These are phyloP conservation scores for Cladosporium cucumerinum DNA, from an alignment of 2,329 filamentous ascomycete genomes.

Conservation along the genomic window DNA sequence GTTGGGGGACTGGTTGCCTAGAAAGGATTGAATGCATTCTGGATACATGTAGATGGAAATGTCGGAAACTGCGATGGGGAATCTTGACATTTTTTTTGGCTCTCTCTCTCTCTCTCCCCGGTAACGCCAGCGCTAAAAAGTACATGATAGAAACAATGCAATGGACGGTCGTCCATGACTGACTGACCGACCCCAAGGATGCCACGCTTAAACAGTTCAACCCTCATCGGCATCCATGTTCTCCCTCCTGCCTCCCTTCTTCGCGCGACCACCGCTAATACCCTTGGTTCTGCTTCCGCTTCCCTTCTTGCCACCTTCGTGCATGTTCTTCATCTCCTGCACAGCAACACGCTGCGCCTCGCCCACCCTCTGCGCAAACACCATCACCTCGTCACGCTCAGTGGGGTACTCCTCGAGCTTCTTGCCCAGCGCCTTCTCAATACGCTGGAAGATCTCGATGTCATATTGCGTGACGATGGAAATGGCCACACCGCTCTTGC, in stretches of 20 bases:
- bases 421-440: constrained; percentile 77
- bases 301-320: constrained; percentile 61
- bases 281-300: constrained; percentile 44
- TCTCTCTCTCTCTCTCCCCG: too few species aligned
- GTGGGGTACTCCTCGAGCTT: constrained; percentile 67
- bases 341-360: constrained; percentile 80
- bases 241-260: constrained; percentile 55
- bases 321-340: constrained; percentile 74
- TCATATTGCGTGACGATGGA: constrained; percentile 86
- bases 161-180: neutral
- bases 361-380: constrained; percentile 71
- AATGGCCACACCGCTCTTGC: constrained; percentile 77
- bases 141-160: neutral
- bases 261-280: constrained; percentile 47
- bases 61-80: neutral
- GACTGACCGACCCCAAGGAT: neutral
- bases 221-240: constrained; percentile 76
- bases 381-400: constrained; percentile 80
- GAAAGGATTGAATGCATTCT: neutral
- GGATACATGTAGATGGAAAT: too few species aligned
- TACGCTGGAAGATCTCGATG: constrained; percentile 73
- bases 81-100: neutral
- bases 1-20: constrained; percentile 27
- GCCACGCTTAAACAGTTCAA: constrained; percentile 14
- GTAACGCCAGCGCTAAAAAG: constrained; percentile 3